Percentiles rank a stretch among this genome's conserved stretches.
Evolutionary conservation across 257 asterid genomes (phyloP).

Genomic region (Nicotiana noctiflora): DNA sequence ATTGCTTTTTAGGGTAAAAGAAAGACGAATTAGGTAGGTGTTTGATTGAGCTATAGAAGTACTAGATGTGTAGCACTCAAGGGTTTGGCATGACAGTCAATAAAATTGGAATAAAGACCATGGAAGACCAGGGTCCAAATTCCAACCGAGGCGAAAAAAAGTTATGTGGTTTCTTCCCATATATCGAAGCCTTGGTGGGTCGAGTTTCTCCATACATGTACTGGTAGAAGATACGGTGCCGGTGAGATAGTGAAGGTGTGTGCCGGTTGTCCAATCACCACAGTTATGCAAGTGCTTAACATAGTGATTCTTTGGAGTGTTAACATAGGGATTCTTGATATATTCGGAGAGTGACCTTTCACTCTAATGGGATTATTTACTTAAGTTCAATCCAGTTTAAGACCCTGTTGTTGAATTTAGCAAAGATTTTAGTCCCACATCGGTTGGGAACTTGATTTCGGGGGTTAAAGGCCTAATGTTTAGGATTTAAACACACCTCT

Average conservation of each 20-base stretch:
- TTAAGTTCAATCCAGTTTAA: neutral
- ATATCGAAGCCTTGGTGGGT: neutral
- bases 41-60: neutral
- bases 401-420: too few species aligned
- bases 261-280: neutral
- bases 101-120: neutral
- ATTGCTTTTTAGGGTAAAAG: neutral
- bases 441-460: too few species aligned
- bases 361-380: neutral
- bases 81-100: neutral
- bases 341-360: neutral
- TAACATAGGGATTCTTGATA: neutral
- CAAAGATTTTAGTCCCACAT: too few species aligned
- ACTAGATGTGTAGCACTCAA: neutral
- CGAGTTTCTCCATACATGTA: neutral
- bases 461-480: too few species aligned
- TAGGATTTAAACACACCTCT: too few species aligned
- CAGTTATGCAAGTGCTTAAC: neutral
- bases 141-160: neutral
- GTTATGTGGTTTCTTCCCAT: neutral
- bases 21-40: neutral
- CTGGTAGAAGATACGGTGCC: too few species aligned
- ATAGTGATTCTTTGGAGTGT: neutral
- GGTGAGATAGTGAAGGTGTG: neutral
- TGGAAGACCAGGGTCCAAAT: neutral